Conservation (phyloP, 768 basidiomycete genomes). For the Erythrobasidium yunnanense region DNA sequence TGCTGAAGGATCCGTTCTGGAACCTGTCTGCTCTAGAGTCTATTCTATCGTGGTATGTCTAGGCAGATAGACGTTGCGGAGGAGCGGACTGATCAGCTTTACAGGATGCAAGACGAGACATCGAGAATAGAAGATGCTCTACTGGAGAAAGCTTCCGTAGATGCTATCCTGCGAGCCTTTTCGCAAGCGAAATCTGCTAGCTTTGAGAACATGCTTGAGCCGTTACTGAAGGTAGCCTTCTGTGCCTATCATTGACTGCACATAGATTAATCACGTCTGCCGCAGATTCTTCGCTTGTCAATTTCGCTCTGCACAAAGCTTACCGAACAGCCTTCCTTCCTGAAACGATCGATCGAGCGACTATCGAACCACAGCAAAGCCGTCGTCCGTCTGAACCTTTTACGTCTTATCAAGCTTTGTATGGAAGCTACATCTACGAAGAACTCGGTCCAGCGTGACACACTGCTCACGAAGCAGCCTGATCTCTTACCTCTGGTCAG, state of each 20-base stretch:
- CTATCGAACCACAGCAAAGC: slow-evolving; percentile 59
- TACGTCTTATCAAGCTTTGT: slow-evolving; percentile 69
- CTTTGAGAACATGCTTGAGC: slow-evolving; percentile 83
- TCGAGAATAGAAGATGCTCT: slow-evolving; percentile 84
- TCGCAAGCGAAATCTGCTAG: slow-evolving; percentile 55
- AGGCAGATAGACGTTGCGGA: not conserved
- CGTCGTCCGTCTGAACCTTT: slow-evolving; percentile 76
- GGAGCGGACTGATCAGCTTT: not conserved
- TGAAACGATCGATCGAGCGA: slow-evolving; percentile 74
- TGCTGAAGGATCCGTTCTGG: slow-evolving; percentile 77
- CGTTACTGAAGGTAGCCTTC: slow-evolving; percentile 61
- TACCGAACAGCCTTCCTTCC: slow-evolving; percentile 66
- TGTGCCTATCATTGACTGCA: not conserved
- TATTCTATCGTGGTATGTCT: slow-evolving; percentile 67
- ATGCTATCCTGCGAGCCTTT: slow-evolving; percentile 65
- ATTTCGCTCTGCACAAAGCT: slow-evolving; percentile 61
- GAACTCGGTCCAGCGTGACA: no score
- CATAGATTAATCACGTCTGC: not conserved
- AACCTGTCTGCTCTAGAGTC: slow-evolving; percentile 85
- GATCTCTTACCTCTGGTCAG: slow-evolving; percentile 51
- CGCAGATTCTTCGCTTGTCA: slow-evolving; percentile 60
- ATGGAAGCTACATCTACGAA: slow-evolving; percentile 52
- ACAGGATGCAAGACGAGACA: slow-evolving; percentile 88
- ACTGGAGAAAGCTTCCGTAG: slow-evolving; percentile 54
- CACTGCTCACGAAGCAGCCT: slow-evolving; percentile 29